Evolutionary conservation across 352 stramenopile species (phyloP).

Genomic region (Globisporangium barbulae): DNA sequence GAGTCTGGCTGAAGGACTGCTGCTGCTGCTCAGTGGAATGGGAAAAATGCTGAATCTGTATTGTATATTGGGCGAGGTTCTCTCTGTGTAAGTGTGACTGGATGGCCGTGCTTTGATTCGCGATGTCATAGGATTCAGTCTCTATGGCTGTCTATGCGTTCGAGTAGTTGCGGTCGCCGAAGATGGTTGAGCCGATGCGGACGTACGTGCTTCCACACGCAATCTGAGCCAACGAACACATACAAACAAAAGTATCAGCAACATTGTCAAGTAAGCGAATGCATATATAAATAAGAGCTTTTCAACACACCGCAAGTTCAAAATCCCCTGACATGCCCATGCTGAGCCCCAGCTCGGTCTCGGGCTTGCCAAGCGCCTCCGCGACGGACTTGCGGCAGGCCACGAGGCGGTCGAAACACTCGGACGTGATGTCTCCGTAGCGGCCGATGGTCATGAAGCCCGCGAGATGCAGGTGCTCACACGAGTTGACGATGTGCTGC

Average conservation of each 20-base stretch:
- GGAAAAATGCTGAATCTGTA: not conserved
- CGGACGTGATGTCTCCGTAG: constrained; percentile 88
- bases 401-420: constrained; percentile 91
- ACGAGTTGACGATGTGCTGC: constrained; percentile 89
- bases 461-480: constrained; percentile 89
- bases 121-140: not conserved
- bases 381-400: constrained; percentile 68
- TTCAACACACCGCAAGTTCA: constrained; percentile 83
- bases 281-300: not conserved
- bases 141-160: constrained; percentile 27
- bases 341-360: constrained; percentile 89
- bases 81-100: not conserved
- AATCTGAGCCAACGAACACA: constrained; percentile 64
- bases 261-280: not conserved
- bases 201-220: constrained; percentile 94
- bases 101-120: not conserved
- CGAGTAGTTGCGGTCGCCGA: constrained; percentile 93
- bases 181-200: constrained; percentile 97
- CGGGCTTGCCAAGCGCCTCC: constrained; percentile 54
- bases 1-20: not conserved
- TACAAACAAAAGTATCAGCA: constrained; percentile 1
- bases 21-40: not conserved
- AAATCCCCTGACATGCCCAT: constrained; percentile 99
- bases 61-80: constrained; percentile 5
- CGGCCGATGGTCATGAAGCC: constrained; percentile 99